Evolutionary conservation across 176 grass and related monocot genomes (phyloP), one percentile per base, ranked within the genome.

Genomic region (Ampelocalamus luodianensis): DNA sequence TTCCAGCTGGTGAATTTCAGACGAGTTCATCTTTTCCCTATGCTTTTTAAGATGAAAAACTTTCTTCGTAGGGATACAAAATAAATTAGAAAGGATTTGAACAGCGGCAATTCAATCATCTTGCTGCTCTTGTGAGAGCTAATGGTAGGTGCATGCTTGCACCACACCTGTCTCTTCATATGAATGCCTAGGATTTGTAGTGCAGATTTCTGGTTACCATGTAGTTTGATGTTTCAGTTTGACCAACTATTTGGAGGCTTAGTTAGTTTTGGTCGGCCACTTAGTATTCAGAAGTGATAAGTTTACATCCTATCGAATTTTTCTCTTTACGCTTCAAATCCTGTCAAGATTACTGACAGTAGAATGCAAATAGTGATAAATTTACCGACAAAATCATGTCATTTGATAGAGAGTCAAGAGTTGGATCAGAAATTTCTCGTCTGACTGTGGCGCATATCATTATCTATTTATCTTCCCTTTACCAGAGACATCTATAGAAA

Each of bases 401-500:
- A 50, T 24, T 24, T 8, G 50, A 54, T 39, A 42, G 43, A 0
- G 36, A 80, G 43, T 42, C 29, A 50, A 11, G 15, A 37, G 68
- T 55, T 29, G 15, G 79, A 23, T 16, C 78, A 80, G 36, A 71
- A 83, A 45, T 70, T 60, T 83, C 1, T 8, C 18, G 1, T 39
- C 63, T 34, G 61, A 84, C 51, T 7, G 34, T 68, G 84, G 87
- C 84, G 40, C 60, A 13, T 74, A 59, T 70, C 51, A 5, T n/a
- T n/a, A n/a, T n/a, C n/a, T n/a, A n/a, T n/a, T 77, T 70, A 34
- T 80, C 66, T 51, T 59, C 6, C 16, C n/a, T 83, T 68, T 73
- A 67, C 49, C 27, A 61, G 36, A 90, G 80, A 76, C 69, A 69
- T 84, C 42, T 76, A n/a, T n/a, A n/a, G n/a, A n/a, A n/a, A n/a